Conservation (phyloP, 2,329 filamentous ascomycete genomes). For the Fusarium foetens region DNA sequence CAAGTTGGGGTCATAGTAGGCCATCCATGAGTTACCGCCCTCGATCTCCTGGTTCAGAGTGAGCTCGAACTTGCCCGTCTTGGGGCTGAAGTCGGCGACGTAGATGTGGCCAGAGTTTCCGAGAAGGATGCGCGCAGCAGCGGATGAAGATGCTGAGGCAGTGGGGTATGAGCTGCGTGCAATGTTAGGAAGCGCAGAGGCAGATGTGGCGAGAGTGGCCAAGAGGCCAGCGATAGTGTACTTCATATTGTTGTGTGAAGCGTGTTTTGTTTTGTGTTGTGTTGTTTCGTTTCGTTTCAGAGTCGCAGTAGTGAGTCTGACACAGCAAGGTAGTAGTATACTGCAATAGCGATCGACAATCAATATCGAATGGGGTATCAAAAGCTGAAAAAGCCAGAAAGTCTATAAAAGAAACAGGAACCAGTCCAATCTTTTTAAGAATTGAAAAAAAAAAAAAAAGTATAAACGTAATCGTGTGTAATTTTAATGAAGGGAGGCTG, state of each 20-base stretch:
- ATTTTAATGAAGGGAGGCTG: conserved; percentile 26
- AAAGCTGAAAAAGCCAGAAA: not conserved
- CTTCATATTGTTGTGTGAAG: conserved; percentile 32
- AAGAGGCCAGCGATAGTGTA: conserved; percentile 34
- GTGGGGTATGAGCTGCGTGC: conserved; percentile 19
- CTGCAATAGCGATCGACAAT: conserved; percentile 15
- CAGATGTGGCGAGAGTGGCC: conserved; percentile 32
- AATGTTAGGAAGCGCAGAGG: conserved; percentile 31
- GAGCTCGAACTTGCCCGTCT: conserved; percentile 53
- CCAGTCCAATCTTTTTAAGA: conserved; percentile 28
- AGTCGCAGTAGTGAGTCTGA: not conserved
- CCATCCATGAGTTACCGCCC: conserved; percentile 60
- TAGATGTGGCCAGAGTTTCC: conserved; percentile 54
- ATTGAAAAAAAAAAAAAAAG: not conserved
- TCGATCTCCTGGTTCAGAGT: conserved; percentile 47
- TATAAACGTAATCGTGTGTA: not conserved
- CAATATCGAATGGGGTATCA: conserved; percentile 25
- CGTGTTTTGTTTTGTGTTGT: not conserved
- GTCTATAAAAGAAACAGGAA: conserved; percentile 10
- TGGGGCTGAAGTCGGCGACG: conserved; percentile 51
- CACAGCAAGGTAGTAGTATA: not conserved
- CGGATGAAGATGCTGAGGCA: conserved; percentile 9
- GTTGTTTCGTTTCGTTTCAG: conserved; percentile 17
- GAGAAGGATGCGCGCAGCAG: conserved; percentile 51
- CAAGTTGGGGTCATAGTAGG: conserved; percentile 51